These are phyloP conservation scores for Trichosporon coremiiforme DNA, from an alignment of 1,284 basidiomycete species.

Conservation along the genomic window DNA sequence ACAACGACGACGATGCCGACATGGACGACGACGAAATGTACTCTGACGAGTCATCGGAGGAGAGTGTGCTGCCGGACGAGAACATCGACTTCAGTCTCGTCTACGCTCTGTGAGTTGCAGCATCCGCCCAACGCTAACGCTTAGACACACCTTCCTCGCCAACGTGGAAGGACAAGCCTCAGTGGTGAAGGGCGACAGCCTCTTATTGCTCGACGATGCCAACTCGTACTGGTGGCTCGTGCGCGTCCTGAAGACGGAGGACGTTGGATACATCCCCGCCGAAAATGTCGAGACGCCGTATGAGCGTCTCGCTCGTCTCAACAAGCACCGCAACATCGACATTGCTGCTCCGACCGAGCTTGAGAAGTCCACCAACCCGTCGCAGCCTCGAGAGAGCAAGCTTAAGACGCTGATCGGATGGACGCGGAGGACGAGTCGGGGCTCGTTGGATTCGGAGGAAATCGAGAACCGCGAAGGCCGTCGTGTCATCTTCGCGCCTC, in stretches of 20 bases:
- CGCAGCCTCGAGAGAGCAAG: constrained; percentile 27
- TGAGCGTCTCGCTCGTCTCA: constrained; percentile 89
- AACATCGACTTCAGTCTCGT: constrained; percentile 61
- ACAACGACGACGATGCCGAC: constrained; percentile 37
- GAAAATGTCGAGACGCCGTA: constrained; percentile 99
- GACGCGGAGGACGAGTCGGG: constrained; percentile 30
- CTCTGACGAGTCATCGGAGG: constrained; percentile 50
- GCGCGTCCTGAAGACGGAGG: constrained; percentile 92
- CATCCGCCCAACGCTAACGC: constrained; percentile 1
- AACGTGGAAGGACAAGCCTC: constrained; percentile 96
- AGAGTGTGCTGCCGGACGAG: constrained; percentile 58
- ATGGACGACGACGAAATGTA: constrained; percentile 51
- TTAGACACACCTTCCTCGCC: constrained; percentile 81
- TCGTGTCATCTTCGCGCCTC: constrained; percentile 58
- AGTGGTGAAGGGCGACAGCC: constrained; percentile 91
- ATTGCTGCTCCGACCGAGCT: constrained; percentile 58
- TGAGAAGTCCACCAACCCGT: constrained; percentile 36
- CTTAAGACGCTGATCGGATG: constrained; percentile 43
- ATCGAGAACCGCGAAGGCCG: constrained; percentile 35
- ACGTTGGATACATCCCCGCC: constrained; percentile 98
- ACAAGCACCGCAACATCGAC: constrained; percentile 97
- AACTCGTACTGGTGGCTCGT: constrained; percentile 99
- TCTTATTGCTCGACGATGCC: constrained; percentile 91
- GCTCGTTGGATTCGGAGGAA: constrained; percentile 27
- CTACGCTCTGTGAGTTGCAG: constrained; percentile 57